Conservation (phyloP, 148 eudicot genomes). For the Simmondsia chinensis region DNA sequence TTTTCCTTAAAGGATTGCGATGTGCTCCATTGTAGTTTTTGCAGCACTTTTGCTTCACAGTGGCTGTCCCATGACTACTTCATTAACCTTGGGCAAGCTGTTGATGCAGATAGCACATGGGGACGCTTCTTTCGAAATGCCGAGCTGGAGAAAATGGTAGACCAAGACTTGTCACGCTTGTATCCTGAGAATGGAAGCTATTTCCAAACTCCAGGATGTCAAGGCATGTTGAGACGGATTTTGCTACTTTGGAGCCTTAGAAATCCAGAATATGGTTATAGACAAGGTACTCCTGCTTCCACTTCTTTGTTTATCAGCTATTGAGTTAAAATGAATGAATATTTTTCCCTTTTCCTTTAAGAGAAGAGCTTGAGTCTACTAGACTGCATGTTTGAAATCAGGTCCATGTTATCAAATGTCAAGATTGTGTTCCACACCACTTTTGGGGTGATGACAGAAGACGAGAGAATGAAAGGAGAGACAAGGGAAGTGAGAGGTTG, state of each 20-base stretch:
- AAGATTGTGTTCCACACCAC: too few relatives aligned
- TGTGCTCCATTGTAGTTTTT: background rate
- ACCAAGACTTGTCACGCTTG: slow-evolving; percentile 92
- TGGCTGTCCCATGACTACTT: background rate
- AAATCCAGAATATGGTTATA: slow-evolving; percentile 92
- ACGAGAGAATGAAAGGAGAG: too few relatives aligned
- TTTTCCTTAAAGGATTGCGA: too few relatives aligned
- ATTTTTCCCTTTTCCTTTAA: too few relatives aligned
- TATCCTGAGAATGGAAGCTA: slow-evolving; percentile 95
- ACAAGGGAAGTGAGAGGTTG: too few relatives aligned
- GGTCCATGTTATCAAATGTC: too few relatives aligned
- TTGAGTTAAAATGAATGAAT: too few relatives aligned
- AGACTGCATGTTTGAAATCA: too few relatives aligned
- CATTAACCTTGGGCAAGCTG: slow-evolving; percentile 1
- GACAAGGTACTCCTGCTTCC: slow-evolving; percentile 59
- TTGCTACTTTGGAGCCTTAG: slow-evolving; percentile 89
- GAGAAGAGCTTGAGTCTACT: too few relatives aligned
- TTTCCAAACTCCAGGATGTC: slow-evolving; percentile 89
- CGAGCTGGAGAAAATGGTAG: slow-evolving; percentile 88
- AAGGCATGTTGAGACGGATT: slow-evolving; percentile 80
- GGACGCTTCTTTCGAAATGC: slow-evolving; percentile 92
- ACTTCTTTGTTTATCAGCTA: too few relatives aligned
- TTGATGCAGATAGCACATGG: slow-evolving; percentile 87
- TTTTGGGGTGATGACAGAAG: too few relatives aligned
- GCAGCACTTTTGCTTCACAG: background rate